Evolutionary conservation across 2,329 filamentous ascomycete genomes (phyloP), one percentile per base, ranked within the genome.

Genomic region (Cadophora sp.): DNA sequence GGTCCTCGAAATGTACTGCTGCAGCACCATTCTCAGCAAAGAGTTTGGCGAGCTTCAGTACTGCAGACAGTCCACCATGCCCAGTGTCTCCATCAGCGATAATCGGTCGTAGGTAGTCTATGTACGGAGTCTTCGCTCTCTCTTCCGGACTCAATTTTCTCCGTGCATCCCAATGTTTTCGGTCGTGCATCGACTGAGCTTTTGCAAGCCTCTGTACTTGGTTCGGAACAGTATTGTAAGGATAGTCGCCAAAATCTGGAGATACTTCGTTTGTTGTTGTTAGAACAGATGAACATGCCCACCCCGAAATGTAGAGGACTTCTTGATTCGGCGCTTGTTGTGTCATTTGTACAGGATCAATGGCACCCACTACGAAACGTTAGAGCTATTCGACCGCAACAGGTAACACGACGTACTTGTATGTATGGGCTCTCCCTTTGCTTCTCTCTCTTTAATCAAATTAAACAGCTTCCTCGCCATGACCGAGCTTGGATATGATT

Each of bases 321-420:
- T 99, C 95, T 79, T 98, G 96, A 81, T 98, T 92, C 6, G 92
- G 88, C 19, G 96, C 96, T 83, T 98, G 96, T 80, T 99, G 96
- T 60, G 96, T 97, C 96, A 99, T 98, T 82, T 99, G 96, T 12
- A 98, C 90, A n/a, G 96, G 96, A 78, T 99, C 96, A 81, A 99
- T 97, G 69, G 94, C 96, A 74, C 96, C 96, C 92, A 99, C 92
- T 95, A 70, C 34, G 66, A 64, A 6, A 6, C 65, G 71, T 73
- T 46, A 74, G 73, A 34, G 64, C 34, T 60, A 19, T 22, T 29
- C 19, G 24, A 64, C 48, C 24, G 40, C n/a, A 14, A 48, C 24
- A 12, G n/a, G 22, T 53, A 24, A 34, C 16, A 62, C 40, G 65
- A 81, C 89, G 77, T 83, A 95, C 92, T 94, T 19, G 96, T 98